A percentile compares a stretch with the other conserved stretches of the same genome.
Evolutionary conservation across 2,329 filamentous ascomycete genomes (phyloP).

Genomic region (Teratosphaeria viscida): DNA sequence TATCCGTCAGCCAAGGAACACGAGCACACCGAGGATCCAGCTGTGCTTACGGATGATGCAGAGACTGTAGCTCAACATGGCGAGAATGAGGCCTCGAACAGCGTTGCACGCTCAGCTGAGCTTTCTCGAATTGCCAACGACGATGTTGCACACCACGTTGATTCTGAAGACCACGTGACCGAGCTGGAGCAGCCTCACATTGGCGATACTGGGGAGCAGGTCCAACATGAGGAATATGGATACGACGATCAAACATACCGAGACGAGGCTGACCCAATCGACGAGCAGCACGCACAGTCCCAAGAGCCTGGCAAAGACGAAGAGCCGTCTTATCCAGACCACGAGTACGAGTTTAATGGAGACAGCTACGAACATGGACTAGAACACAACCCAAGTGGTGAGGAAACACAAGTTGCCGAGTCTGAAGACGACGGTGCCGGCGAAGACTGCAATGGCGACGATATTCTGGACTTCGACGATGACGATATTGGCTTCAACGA

Average conservation of each 20-base stretch:
- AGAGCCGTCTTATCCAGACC: conserved; percentile 9
- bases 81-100: background rate
- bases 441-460: conserved; percentile 1
- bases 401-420: background rate
- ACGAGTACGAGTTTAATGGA: conserved; percentile 11
- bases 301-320: conserved; percentile 9
- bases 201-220: background rate
- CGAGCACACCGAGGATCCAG: background rate
- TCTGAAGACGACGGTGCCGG: background rate
- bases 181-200: background rate
- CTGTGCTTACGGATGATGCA: background rate
- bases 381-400: conserved; percentile 5
- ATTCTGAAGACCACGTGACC: background rate
- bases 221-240: conserved; percentile 1
- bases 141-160: background rate
- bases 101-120: background rate
- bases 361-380: conserved; percentile 10
- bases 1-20: background rate
- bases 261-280: conserved; percentile 4
- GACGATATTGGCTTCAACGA: conserved; percentile 7
- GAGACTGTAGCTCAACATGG: background rate
- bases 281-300: conserved; percentile 4
- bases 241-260: conserved; percentile 4
- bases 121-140: background rate
- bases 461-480: background rate